phyloP scores from a whole-genome alignment of 2,329 filamentous ascomycete genomes.

The Colletotrichum simmondsii region DNA sequence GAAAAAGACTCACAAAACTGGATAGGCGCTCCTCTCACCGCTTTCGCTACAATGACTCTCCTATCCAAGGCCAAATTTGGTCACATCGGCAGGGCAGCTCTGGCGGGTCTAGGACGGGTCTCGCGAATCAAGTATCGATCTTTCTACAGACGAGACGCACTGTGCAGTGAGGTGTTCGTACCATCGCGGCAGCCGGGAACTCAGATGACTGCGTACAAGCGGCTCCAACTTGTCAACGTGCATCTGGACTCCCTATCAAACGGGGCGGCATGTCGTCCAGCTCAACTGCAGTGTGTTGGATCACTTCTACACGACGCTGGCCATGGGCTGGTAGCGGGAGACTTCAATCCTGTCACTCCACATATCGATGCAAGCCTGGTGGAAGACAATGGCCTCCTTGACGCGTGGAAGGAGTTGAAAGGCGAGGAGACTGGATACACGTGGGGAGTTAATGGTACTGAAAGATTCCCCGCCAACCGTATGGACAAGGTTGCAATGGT shows the following conservation, averaged over 20 bases:
- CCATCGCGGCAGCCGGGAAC: conserved; percentile 12
- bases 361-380: conserved; percentile 46
- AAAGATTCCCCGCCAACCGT: conserved; percentile 44
- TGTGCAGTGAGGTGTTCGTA: conserved; percentile 48
- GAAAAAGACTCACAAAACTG: conserved; percentile 40
- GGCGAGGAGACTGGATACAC: conserved; percentile 46
- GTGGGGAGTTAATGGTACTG: conserved; percentile 48
- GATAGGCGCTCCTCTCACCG: conserved; percentile 25
- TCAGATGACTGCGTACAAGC: conserved; percentile 1
- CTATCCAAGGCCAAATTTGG: conserved; percentile 42
- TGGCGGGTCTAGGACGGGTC: conserved; percentile 40
- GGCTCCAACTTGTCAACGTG: conserved; percentile 48
- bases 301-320: conserved; percentile 40
- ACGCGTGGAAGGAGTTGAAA: conserved; percentile 46
- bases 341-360: conserved; percentile 51
- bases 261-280: conserved; percentile 42
- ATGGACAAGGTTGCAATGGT: conserved; percentile 50
- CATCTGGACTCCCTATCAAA: conserved; percentile 49
- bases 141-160: conserved; percentile 45
- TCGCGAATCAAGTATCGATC: conserved; percentile 45
- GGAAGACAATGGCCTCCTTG: conserved; percentile 43
- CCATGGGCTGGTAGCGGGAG: conserved; percentile 49
- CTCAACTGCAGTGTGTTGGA: conserved; percentile 42
- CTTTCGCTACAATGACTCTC: conserved; percentile 42
- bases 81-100: neutral